Evolutionary conservation across 768 basidiomycete species (phyloP).

Genomic region (Naganishia vaughanmartiniae): DNA sequence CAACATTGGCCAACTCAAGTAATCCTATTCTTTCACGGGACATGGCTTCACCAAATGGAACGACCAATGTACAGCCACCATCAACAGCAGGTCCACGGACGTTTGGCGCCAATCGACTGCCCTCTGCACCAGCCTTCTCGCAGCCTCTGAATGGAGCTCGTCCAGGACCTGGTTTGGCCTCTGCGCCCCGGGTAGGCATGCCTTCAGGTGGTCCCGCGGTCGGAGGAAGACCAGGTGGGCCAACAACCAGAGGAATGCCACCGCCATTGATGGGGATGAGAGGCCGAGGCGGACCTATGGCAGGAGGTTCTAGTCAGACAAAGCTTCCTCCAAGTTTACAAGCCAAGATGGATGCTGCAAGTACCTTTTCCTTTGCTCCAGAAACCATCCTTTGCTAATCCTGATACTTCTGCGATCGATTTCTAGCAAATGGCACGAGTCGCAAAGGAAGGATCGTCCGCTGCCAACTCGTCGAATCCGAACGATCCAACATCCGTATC

Average conservation of each 20-base stretch:
- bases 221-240: neutral
- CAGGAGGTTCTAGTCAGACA: conserved; percentile 4
- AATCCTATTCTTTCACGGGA: neutral
- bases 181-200: conserved; percentile 8
- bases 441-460: conserved; percentile 12
- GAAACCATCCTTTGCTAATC: neutral
- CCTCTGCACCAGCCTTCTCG: neutral
- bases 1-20: neutral
- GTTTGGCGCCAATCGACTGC: conserved; percentile 20
- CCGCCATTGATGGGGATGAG: conserved; percentile 21
- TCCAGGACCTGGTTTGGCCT: neutral
- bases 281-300: conserved; percentile 8
- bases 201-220: neutral
- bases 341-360: conserved; percentile 87
- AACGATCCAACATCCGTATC: conserved; percentile 48
- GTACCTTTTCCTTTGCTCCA: conserved; percentile 39
- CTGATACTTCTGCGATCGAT: neutral
- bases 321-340: conserved; percentile 80
- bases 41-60: neutral
- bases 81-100: neutral
- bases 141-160: neutral
- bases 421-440: conserved; percentile 24
- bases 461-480: neutral
- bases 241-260: conserved; percentile 9
- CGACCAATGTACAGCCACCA: neutral